Evolutionary conservation across 225 moss, liverwort and hornwort species (phyloP), one percentile per base, ranked within the genome.

Genomic region (Lunularia cruciata): DNA sequence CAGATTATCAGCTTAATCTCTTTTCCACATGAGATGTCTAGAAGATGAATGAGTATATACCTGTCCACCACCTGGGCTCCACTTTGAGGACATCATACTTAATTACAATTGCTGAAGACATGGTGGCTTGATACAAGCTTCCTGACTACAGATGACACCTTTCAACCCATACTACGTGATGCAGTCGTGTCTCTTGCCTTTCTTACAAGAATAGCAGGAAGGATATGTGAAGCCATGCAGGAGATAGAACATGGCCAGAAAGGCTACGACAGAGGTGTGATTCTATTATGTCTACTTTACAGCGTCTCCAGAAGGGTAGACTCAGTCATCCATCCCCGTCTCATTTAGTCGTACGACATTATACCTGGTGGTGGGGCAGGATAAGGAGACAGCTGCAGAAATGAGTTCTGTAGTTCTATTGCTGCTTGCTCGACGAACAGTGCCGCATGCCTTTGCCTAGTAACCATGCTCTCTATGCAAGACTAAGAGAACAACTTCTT

Each of bases 251-350:
- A 33, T 35, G 33, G 34, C 20, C 37, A 38, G 38, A 22, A 38
- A 37, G 5, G 5, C 39, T 18, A 36, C 22, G 60, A 11, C 20
- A 60, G 39, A n/a, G 38, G 9, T 14, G 31, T 39, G 22, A 19
- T 60, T 60, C 60, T 34, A 38, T n/a, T 37, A 11, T 60, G 23
- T 33, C 23, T 38, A 39, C 35, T 19, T 60, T 35, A 60, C 35
- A 35, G 36, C 59, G 23, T 36, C 35, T 60, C 59, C 59, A 35
- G 59, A 60, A 35, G 18, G 25, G 37, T 20, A 39, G 10, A 5
- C 12, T n/a, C 52, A 53, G 9, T 37, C 10, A 8, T 60, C 4
- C 16, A 7, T 57, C 5, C 6, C 32, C 35, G 15, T 25, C 38
- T 53, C 12, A 39, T 60, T 23, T 7, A n/a, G n/a, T n/a, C 39